These are phyloP conservation scores for Lachnellula cervina DNA, from an alignment of 2,329 filamentous ascomycete species.

Conservation along the genomic window DNA sequence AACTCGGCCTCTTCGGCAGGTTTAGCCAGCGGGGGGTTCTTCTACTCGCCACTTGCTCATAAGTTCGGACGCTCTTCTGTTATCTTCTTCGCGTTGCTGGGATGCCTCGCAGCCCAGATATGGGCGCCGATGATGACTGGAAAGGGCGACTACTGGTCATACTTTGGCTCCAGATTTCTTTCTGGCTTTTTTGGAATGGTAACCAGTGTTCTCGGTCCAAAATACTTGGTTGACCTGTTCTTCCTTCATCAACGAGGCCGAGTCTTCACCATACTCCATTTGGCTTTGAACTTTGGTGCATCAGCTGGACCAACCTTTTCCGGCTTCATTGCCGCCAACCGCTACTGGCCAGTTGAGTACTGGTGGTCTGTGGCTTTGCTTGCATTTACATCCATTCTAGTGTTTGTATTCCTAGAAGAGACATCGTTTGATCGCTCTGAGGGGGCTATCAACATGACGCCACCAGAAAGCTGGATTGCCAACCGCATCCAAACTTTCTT, in stretches of 20 bases:
- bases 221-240: conserved; percentile 39
- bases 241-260: conserved; percentile 40
- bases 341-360: conserved; percentile 36
- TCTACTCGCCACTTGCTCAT: conserved; percentile 35
- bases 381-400: conserved; percentile 31
- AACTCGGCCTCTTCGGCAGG: conserved; percentile 37
- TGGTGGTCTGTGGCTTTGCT: conserved; percentile 41
- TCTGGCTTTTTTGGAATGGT: conserved; percentile 38
- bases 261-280: conserved; percentile 35
- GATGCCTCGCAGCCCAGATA: conserved; percentile 33
- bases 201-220: conserved; percentile 35
- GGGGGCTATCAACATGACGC: conserved; percentile 17
- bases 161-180: conserved; percentile 30
- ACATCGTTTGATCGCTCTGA: conserved; percentile 32
- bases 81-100: conserved; percentile 37
- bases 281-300: conserved; percentile 35
- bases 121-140: conserved; percentile 36
- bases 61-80: conserved; percentile 35
- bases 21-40: conserved; percentile 35
- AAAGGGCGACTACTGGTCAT: conserved; percentile 33
- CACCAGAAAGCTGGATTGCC: conserved; percentile 20
- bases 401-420: conserved; percentile 37
- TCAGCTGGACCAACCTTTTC: conserved; percentile 35
- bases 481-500: conserved; percentile 32
- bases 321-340: conserved; percentile 35